Evolutionary conservation across 805 yeast genomes (phyloP), one percentile per base, ranked within the genome.

Genomic region (Wickerhamiella azymoides): DNA sequence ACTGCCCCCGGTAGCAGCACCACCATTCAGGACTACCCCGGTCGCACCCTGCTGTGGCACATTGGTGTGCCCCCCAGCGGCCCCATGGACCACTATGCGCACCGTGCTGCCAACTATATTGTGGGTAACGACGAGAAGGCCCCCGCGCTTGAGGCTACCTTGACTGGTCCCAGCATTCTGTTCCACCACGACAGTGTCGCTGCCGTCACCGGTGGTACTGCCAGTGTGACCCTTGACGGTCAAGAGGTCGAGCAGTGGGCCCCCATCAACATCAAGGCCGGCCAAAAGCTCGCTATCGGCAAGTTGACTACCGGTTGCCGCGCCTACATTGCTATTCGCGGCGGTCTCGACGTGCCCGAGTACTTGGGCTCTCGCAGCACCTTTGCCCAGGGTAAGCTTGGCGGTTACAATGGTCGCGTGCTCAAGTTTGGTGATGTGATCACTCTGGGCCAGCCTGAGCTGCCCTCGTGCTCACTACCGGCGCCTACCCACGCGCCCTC

Each of bases 31-130:
- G 98, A 92, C 64, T 92, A 79, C 63, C 94, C 94, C 14, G 94
- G 94, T 44, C 79, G 98, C 68, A 70, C 70, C 46, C 80, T 85
- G n/a, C 62, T 72, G 49, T 83, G 93, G 93, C 77, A 82, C 59
- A 74, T 82, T 54, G 98, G 98, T 62, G 97, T 89, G 47, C 98
- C 98, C 21, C 97, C 97, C 7, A 84, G 95, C 36, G 98, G 98
- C 39, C 96, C 97, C 49, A 92, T 89, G 97, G 98, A 89, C 65
- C 75, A 79, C 50, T 88, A 79, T 57, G 79, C 96, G 4, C 88
- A 88, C 69, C 73, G 96, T 57, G 62, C 84, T 51, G 96, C 95
- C 17, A 89, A 89, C 68, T 70, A 82, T 59, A 77, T 84, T 57
- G 97, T 89, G 39, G 97, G 96, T 49, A 92, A 89, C 64, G 74